Conservation (phyloP, 2,329 filamentous ascomycete genomes). For the Epichloe hybrida region DNA sequence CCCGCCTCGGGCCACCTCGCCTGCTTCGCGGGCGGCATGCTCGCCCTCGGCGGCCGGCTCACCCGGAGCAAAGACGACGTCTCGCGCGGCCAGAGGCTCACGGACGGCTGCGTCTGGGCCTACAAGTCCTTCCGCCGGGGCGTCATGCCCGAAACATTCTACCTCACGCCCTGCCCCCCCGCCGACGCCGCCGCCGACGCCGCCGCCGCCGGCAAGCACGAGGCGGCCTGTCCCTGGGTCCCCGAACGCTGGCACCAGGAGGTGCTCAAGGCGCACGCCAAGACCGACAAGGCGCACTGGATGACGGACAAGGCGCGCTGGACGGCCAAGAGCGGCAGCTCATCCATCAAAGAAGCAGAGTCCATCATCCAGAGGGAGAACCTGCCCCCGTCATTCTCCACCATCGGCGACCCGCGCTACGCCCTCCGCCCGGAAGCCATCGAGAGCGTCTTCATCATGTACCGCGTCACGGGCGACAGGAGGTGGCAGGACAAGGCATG, state of each 20-base stretch:
- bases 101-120: conserved; percentile 57
- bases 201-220: background rate
- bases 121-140: conserved; percentile 47
- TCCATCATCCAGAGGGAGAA: conserved; percentile 14
- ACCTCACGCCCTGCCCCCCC: conserved; percentile 25
- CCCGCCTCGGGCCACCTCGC: conserved; percentile 6
- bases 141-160: conserved; percentile 41
- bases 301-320: too few species aligned
- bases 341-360: conserved; percentile 10
- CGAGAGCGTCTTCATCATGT: conserved; percentile 40
- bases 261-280: conserved; percentile 10
- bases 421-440: conserved; percentile 40
- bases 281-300: conserved; percentile 7
- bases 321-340: conserved; percentile 4
- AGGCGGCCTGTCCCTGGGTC: conserved; percentile 20
- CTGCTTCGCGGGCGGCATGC: conserved; percentile 57
- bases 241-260: conserved; percentile 22
- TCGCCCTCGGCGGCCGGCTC: conserved; percentile 49
- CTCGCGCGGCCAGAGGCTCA: conserved; percentile 48
- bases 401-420: conserved; percentile 36
- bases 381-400: conserved; percentile 48
- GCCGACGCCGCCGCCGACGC: background rate
- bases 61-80: conserved; percentile 46
- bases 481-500: conserved; percentile 32
- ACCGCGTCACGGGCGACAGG: conserved; percentile 36